phyloP scores from a whole-genome alignment of 495 filamentous ascomycete genomes.

The Eremomyces bilateralis region DNA sequence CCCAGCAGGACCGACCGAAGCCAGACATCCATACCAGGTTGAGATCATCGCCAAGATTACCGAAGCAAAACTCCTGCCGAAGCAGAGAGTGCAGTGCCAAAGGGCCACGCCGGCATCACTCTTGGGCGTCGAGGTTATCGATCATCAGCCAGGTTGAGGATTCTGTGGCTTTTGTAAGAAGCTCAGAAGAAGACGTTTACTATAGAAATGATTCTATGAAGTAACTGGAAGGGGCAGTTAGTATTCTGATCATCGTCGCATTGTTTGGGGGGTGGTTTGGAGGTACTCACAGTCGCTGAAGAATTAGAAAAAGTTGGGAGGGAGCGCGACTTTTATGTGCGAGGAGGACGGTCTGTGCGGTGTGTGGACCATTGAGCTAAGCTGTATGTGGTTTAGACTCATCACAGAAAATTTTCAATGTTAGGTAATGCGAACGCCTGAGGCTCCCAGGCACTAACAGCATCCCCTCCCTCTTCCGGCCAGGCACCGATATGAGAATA shows the following conservation, averaged over 20 bases:
- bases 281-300: slow-evolving; percentile 14
- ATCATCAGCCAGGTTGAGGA: slow-evolving; percentile 59
- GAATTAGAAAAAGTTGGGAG: slow-evolving; percentile 11
- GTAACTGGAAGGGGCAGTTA: slow-evolving; percentile 3
- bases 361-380: no score
- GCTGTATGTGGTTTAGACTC: no score
- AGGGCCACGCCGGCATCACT: slow-evolving; percentile 53
- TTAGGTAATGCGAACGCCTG: no score
- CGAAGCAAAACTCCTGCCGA: slow-evolving; percentile 31
- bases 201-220: slow-evolving; percentile 31
- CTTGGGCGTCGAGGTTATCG: slow-evolving; percentile 45
- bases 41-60: slow-evolving; percentile 55
- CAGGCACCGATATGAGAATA: no score
- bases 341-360: no score
- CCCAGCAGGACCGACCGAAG: slow-evolving; percentile 42
- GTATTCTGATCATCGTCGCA: no score
- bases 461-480: no score
- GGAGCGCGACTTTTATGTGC: slow-evolving; percentile 15
- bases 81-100: no score
- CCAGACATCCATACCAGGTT: slow-evolving; percentile 34
- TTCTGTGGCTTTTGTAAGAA: slow-evolving; percentile 40
- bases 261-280: slow-evolving; percentile 4
- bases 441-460: no score
- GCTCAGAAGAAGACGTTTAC: slow-evolving; percentile 28
- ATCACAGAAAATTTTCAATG: no score